Conservation (phyloP, 805 yeast species). For the Maudiozyma serrabonitensis region DNA sequence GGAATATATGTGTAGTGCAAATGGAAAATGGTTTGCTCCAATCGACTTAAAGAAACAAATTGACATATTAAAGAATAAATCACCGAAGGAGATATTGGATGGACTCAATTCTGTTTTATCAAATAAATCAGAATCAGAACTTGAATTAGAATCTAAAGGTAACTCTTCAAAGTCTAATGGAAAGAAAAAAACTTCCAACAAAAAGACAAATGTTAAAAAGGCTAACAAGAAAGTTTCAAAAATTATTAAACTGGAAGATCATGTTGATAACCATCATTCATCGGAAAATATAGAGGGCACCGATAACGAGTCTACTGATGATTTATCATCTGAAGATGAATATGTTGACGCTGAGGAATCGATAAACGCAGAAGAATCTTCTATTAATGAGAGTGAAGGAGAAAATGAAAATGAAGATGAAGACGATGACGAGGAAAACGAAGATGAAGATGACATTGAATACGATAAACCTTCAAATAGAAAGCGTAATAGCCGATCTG, state of each 20-base stretch:
- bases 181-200: too few species aligned
- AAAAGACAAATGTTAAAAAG: too few species aligned
- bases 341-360: constrained; percentile 3
- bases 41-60: constrained; percentile 8
- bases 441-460: neutral
- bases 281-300: too few species aligned
- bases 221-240: too few species aligned
- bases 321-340: neutral
- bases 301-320: neutral
- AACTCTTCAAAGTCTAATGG: too few species aligned
- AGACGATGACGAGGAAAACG: neutral
- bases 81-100: neutral
- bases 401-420: neutral
- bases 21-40: constrained; percentile 8
- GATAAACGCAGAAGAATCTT: constrained; percentile 12
- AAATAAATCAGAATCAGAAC: too few species aligned
- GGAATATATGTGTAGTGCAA: constrained; percentile 13
- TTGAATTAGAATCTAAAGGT: too few species aligned
- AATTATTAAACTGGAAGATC: too few species aligned
- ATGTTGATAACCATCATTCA: too few species aligned
- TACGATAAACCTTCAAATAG: neutral
- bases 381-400: constrained; percentile 2
- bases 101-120: too few species aligned
- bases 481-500: neutral
- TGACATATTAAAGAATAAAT: neutral